Conservation (phyloP, 2,329 filamentous ascomycete genomes). For the Pezicula neosporulosa region DNA sequence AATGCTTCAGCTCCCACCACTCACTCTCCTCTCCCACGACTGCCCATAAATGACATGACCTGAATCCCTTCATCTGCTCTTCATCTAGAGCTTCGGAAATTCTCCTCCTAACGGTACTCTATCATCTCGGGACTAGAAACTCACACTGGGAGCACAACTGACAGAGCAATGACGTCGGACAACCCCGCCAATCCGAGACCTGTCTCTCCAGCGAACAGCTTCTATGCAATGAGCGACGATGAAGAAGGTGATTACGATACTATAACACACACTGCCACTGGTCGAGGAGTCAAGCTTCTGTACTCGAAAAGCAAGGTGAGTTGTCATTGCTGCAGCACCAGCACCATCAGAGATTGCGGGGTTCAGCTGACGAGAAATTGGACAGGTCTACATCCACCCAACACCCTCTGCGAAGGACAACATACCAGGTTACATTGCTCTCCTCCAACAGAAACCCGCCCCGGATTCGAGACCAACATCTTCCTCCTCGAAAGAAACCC, state of each 20-base stretch:
- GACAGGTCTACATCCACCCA: constrained; percentile 90
- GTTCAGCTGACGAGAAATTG: constrained; percentile 19
- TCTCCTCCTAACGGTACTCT: too few species aligned
- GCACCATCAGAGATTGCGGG: constrained; percentile 4
- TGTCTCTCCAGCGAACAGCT: constrained; percentile 77
- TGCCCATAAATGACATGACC: neutral
- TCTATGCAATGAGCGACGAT: constrained; percentile 95
- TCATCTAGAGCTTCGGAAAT: neutral
- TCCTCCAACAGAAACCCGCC: constrained; percentile 80
- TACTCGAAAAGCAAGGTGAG: constrained; percentile 93
- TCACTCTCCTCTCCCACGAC: neutral
- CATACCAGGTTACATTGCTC: constrained; percentile 86
- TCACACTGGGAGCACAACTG: neutral
- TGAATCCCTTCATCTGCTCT: neutral
- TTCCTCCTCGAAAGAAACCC: constrained; percentile 31
- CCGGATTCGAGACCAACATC: constrained; percentile 24
- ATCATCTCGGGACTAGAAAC: neutral
- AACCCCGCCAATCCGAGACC: constrained; percentile 24
- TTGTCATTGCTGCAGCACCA: constrained; percentile 1
- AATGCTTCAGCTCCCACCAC: neutral
- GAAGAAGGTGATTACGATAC: constrained; percentile 95
- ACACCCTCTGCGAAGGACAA: constrained; percentile 93
- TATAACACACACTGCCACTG: constrained; percentile 74
- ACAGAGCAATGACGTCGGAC: constrained; percentile 25
- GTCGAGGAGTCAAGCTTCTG: constrained; percentile 85